Conservation (phyloP, 1,284 basidiomycete genomes). For the Fomitopsis palustris region DNA sequence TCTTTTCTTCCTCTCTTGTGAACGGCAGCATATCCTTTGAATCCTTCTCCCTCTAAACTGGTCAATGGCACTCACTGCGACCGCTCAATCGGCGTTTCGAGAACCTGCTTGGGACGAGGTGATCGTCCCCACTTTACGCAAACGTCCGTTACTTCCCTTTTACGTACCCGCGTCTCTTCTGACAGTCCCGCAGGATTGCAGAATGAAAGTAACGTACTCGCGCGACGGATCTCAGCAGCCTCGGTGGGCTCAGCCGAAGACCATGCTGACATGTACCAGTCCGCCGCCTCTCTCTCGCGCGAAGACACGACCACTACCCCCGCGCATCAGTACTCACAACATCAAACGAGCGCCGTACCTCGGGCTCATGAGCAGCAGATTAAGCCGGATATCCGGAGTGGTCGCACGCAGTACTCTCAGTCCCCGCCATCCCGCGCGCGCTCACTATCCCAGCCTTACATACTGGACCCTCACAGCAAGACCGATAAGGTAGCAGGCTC, state of each 20-base stretch:
- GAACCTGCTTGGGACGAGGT: conserved; percentile 67
- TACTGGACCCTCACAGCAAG: conserved; percentile 28
- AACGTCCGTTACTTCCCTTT: conserved; percentile 43
- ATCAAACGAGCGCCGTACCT: conserved; percentile 42
- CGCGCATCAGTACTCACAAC: conserved; percentile 18
- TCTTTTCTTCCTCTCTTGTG: conserved; percentile 19
- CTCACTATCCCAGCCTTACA: conserved; percentile 58
- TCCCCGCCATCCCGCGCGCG: conserved; percentile 38
- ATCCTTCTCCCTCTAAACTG: conserved; percentile 2
- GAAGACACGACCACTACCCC: conserved; percentile 20
- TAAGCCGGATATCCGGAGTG: conserved; percentile 17
- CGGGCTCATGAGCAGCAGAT: conserved; percentile 41
- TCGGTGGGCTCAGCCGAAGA: conserved; percentile 56
- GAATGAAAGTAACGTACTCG: conserved; percentile 65
- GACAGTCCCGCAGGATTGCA: conserved; percentile 54
- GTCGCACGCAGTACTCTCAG: conserved; percentile 13
- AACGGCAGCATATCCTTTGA: conserved; percentile 18
- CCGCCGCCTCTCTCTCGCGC: conserved; percentile 11
- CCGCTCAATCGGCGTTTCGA: conserved; percentile 48
- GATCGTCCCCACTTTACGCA: conserved; percentile 66
- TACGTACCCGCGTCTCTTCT: conserved; percentile 3
- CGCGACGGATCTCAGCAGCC: conserved; percentile 69
- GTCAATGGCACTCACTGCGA: conserved; percentile 36
- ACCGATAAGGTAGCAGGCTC: conserved; percentile 27
- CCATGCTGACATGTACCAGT: conserved; percentile 21